phyloP scores from a whole-genome alignment of 1,139 yeast genomes.

The Taphrina sp. region DNA sequence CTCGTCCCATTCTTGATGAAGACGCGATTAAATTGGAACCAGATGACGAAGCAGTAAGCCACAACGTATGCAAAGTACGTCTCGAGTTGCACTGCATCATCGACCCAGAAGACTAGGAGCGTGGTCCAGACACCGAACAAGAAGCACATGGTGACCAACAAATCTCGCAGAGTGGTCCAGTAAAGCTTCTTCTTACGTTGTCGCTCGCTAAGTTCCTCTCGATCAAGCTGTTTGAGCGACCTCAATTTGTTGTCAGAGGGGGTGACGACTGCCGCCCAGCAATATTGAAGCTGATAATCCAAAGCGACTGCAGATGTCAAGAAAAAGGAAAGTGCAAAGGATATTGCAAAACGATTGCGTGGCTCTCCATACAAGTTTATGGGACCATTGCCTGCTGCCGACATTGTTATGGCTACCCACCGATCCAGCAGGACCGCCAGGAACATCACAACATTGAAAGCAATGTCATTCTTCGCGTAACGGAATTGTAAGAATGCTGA shows the following conservation, averaged over 20 bases:
- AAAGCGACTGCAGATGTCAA: conserved; percentile 17
- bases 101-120: conserved; percentile 18
- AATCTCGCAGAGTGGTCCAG: conserved; percentile 9
- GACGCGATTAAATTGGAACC: conserved; percentile 17
- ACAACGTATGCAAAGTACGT: conserved; percentile 10
- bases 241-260: neutral
- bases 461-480: conserved; percentile 19
- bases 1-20: conserved; percentile 21
- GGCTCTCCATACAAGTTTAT: conserved; percentile 10
- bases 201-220: conserved; percentile 1
- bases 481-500: conserved; percentile 15
- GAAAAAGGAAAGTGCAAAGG: conserved; percentile 17
- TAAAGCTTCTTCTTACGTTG: conserved; percentile 4
- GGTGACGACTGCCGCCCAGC: conserved; percentile 19
- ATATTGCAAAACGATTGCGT: conserved; percentile 4
- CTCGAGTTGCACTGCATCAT: conserved; percentile 1
- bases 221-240: neutral
- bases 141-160: neutral
- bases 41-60: conserved; percentile 8
- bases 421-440: conserved; percentile 14
- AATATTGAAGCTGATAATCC: conserved; percentile 14
- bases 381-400: conserved; percentile 18
- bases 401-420: conserved; percentile 15
- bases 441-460: conserved; percentile 17
- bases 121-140: conserved; percentile 14